Base-by-base conservation (phyloP, 1,139 yeast species). In the Hanseniaspora uvarum region DNA sequence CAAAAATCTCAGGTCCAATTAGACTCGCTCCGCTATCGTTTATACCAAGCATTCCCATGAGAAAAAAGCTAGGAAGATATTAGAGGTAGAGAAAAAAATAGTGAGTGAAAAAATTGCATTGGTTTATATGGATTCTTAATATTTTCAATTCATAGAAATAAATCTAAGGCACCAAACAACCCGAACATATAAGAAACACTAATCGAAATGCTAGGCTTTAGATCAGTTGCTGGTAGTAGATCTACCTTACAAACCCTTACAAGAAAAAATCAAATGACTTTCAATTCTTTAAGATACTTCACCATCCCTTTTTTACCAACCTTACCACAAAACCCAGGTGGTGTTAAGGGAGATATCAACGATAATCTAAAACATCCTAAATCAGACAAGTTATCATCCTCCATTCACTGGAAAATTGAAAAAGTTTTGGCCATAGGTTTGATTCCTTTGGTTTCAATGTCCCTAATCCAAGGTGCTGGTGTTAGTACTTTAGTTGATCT, bases 261-360 rank as follows among this genome's bases (percentile, higher is more conserved):
- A 8, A 46, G 30, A 24, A 39, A 26, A 5, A 44, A 44, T 19
- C 24, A 57, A 12, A 61, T 68, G 55, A 71, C 68, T 57, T 61
- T 66, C 23, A 63, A 69, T 11, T 56, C 68, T 24, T 60, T 57
- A 37, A 62, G 60, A 59, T 61, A 62, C 48, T 62, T 70, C 49
- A 70, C 71, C 33, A 70, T 70, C 49, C 74, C 74, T 48, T 70
- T 70, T 56, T 58, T 71, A 68, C 77, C 71, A 65, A 73, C 69
- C 39, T 76, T 81, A 55, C 83, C 85, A 56, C 89, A 83, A 67
- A 88, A 89, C 40, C 86, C 92, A 56, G 88, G 92, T 43, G 72
- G 77, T 65, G 77, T 84, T 54, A 79, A 80, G 39, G 94, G 89
- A 28, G 78, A 84, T 6, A 87, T 83, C 41, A 84, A 84, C 64